These are phyloP conservation scores for Penicillium alfredii DNA, from an alignment of 495 filamentous ascomycete species.

Conservation along the genomic window DNA sequence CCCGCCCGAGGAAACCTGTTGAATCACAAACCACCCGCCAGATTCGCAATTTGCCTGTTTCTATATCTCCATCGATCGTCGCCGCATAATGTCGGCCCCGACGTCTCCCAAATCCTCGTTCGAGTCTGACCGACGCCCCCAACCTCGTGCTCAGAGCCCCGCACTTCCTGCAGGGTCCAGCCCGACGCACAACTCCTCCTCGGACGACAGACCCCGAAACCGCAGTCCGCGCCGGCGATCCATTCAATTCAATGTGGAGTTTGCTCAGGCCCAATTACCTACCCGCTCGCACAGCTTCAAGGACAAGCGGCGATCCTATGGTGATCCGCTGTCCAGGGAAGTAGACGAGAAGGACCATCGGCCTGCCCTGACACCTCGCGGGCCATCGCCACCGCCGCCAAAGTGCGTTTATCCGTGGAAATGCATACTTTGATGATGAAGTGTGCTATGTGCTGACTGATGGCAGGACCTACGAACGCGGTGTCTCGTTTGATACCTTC, in stretches of 20 bases:
- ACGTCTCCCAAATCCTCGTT: conserved; percentile 35
- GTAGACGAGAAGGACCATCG: conserved; percentile 25
- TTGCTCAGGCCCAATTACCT: conserved; percentile 26
- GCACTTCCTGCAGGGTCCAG: conserved; percentile 10
- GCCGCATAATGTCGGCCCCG: conserved; percentile 23
- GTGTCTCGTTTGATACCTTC: conserved; percentile 92
- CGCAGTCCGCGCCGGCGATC: conserved; percentile 31
- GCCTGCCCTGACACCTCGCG: conserved; percentile 15
- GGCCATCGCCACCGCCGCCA: conserved; percentile 35
- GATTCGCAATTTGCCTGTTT: neutral
- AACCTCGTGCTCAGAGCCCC: conserved; percentile 28
- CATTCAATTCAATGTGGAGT: conserved; percentile 38
- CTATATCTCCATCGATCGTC: neutral
- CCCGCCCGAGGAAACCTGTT: too few species aligned
- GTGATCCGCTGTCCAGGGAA: conserved; percentile 16
- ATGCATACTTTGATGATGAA: too few species aligned
- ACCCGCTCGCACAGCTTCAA: conserved; percentile 25
- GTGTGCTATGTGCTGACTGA: conserved; percentile 8
- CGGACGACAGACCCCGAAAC: conserved; percentile 12
- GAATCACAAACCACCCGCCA: too few species aligned
- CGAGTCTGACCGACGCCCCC: conserved; percentile 49
- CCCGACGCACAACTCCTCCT: conserved; percentile 19
- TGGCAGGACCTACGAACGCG: conserved; percentile 42
- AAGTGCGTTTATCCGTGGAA: conserved; percentile 33
- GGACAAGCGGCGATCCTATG: conserved; percentile 23